Base-by-base conservation (phyloP, 805 yeast species). In the Kluyveromyces nonfermentans region DNA sequence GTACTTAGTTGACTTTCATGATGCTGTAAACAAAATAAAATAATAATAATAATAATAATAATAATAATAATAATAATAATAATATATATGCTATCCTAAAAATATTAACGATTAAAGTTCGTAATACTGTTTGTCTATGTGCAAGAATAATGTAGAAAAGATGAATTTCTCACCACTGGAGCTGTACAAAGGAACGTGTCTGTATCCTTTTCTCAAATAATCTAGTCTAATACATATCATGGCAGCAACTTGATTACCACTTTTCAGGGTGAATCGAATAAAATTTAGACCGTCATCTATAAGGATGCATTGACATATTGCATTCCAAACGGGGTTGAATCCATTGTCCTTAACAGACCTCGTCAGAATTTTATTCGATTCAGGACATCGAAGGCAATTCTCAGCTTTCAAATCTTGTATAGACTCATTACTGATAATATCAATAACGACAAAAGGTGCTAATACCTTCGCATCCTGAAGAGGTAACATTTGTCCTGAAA, bases 401-500 rank as follows among this genome's bases (percentile, higher is more conserved):
- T 40, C 35, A 1, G 55, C 43, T 4, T 45, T 42, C 1, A 58
- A 41, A 1, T 69, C 60, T 4, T 41, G 48, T 10, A 49, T 16
- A 5, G 48, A 41, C 6, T 50, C 55, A 35, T 49, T 50, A 33
- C 46, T 40, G 16, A 55, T 44, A 18, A 59, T 43, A 30, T 57
- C 62, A 14, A 57, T 38, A 6, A 44, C 48, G 2, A 59, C 56
- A 38, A 47, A 51, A 5, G 64, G 58, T 1, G 55, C 60, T 39
- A 55, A 48, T 4, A 50, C 74, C 80, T 38, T 70, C 71, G 0
- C 85, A 82, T 35, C 79, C 77, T 2, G 41, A 14, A 38, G 15
- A 12, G 96, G 94, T 10, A 90, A 67, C 57, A 87, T 85, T 61
- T 89, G 96, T 0, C 85, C 96, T 16, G 96, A 85, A 1, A 90